Evolutionary conservation across 495 filamentous ascomycete species (phyloP).

Genomic region (Pseudoneurospora amorphoporcata): DNA sequence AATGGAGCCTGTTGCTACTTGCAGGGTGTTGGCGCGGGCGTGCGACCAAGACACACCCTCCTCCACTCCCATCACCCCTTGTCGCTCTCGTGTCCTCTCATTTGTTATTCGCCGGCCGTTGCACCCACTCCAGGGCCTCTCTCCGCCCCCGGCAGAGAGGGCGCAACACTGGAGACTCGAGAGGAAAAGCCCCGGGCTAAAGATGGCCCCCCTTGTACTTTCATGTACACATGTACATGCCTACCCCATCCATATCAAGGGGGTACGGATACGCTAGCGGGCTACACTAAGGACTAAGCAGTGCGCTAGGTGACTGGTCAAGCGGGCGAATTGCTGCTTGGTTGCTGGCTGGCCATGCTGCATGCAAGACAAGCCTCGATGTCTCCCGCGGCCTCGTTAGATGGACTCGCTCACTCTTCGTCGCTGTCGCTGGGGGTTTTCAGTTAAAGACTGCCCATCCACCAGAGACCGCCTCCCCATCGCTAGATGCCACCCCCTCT

Average conservation of each 20-base stretch:
- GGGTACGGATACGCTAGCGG: background rate
- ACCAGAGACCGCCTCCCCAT: background rate
- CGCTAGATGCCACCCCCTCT: conserved; percentile 4
- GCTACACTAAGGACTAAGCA: conserved; percentile 9
- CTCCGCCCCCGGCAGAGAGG: conserved; percentile 13
- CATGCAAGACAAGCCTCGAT: background rate
- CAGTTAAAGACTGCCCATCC: conserved; percentile 7
- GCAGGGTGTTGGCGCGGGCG: background rate
- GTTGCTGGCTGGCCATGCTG: background rate
- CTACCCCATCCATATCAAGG: conserved; percentile 1
- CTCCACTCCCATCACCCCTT: conserved; percentile 9
- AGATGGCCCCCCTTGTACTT: conserved; percentile 12
- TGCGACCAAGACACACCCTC: conserved; percentile 1
- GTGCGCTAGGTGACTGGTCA: conserved; percentile 1
- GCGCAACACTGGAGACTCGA: conserved; percentile 2
- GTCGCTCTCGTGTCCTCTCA: conserved; percentile 13
- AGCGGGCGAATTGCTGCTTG: background rate
- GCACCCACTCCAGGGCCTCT: conserved; percentile 15
- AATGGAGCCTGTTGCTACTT: background rate
- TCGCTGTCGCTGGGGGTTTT: conserved; percentile 1
- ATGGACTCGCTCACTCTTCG: background rate
- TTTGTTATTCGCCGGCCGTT: conserved; percentile 12
- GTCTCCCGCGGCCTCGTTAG: background rate
- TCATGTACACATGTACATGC: conserved; percentile 6
- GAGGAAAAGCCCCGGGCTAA: background rate